phyloP scores from a whole-genome alignment of 495 filamentous ascomycete species.

The Aspergillus bertholletiae region DNA sequence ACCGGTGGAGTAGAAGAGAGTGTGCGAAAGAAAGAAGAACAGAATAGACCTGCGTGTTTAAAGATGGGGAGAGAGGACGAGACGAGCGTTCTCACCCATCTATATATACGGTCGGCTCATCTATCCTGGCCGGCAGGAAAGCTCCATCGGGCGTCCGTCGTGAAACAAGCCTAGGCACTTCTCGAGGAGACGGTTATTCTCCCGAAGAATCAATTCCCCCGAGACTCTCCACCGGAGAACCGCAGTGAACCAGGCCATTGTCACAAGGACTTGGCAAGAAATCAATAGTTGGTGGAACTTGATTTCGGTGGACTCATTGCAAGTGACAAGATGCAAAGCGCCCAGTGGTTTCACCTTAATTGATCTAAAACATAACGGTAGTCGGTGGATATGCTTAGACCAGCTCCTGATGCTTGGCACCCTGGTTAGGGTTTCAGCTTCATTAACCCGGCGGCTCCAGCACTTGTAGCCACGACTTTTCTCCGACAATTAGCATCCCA shows the following conservation, averaged over 20 bases:
- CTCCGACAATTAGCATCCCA: not conserved
- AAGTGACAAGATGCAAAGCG: not conserved
- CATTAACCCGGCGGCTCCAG: conserved; percentile 15
- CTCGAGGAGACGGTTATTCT: not conserved
- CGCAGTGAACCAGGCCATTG: not conserved
- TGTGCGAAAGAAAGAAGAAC: conserved; percentile 17
- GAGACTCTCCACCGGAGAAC: not conserved
- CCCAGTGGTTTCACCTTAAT: conserved; percentile 20
- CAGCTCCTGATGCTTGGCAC: conserved; percentile 18
- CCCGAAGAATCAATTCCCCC: not conserved
- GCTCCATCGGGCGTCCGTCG: conserved; percentile 8
- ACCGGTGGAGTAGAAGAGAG: conserved; percentile 27
- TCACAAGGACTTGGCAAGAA: not conserved
- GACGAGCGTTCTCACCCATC: conserved; percentile 12
- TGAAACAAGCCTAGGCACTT: conserved; percentile 11
- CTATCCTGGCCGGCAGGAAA: not conserved
- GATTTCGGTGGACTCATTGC: not conserved
- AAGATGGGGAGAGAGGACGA: conserved; percentile 14
- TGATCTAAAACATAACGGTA: conserved; percentile 14
- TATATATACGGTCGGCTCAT: conserved; percentile 1
- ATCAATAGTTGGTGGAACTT: not conserved
- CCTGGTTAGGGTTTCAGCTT: conserved; percentile 19
- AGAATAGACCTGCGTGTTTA: conserved; percentile 20
- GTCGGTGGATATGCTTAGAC: conserved; percentile 3
- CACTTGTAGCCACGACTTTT: not conserved